These are phyloP conservation scores for Phoma sp. DNA, from an alignment of 2,329 filamentous ascomycete genomes.

Conservation along the genomic window DNA sequence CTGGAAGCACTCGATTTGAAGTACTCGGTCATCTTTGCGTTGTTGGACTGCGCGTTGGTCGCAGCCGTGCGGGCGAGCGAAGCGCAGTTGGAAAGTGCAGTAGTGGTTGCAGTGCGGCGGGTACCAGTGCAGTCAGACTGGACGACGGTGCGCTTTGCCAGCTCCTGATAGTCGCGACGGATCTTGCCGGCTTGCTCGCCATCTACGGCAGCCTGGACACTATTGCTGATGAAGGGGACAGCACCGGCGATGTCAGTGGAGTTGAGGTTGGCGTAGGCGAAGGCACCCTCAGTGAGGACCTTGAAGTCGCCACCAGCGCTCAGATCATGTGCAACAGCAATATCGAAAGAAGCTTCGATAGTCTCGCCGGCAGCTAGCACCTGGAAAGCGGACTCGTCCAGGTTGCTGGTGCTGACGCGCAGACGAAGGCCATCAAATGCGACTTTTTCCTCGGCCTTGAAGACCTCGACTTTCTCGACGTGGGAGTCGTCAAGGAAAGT, in stretches of 20 bases:
- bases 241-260: conserved; percentile 56
- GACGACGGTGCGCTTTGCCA: conserved; percentile 57
- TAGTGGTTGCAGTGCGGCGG: conserved; percentile 51
- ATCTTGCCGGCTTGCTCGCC: conserved; percentile 59
- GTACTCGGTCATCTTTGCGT: conserved; percentile 62
- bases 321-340: conserved; percentile 62
- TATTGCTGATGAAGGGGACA: conserved; percentile 64
- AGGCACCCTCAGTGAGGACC: conserved; percentile 60
- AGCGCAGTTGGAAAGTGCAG: conserved; percentile 60
- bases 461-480: conserved; percentile 61
- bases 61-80: conserved; percentile 59
- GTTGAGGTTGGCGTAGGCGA: conserved; percentile 61
- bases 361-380: conserved; percentile 54
- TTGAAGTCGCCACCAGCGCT: conserved; percentile 58
- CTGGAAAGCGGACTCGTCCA: conserved; percentile 59
- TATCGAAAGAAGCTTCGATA: conserved; percentile 59
- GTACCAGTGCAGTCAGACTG: conserved; percentile 61
- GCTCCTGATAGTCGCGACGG: conserved; percentile 53
- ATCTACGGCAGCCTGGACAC: conserved; percentile 61
- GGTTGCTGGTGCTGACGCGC: conserved; percentile 52
- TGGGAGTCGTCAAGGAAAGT: conserved; percentile 58
- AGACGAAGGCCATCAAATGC: conserved; percentile 60
- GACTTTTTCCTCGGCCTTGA: conserved; percentile 55
- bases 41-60: conserved; percentile 56
- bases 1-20: conserved; percentile 62